Conservation (phyloP, 371 early-diverging fungal species). For the Thermomucor indicae-seudaticae region DNA sequence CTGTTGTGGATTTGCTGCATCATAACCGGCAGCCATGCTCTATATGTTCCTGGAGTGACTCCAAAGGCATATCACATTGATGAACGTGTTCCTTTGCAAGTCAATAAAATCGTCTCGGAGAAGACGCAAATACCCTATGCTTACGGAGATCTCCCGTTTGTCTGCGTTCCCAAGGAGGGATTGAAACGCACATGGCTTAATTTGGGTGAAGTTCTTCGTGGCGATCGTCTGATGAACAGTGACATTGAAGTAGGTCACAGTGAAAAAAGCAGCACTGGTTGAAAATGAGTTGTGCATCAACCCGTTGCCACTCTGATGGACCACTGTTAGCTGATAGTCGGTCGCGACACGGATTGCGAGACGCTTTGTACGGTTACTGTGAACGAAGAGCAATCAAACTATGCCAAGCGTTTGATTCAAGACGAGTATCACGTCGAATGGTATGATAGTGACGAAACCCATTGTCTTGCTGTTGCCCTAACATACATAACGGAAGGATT, state of each 20-base stretch:
- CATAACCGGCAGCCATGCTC: no score
- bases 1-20: no score
- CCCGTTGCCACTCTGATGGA: no score
- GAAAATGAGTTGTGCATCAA: no score
- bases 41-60: conserved; percentile 77
- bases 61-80: conserved; percentile 56
- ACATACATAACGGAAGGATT: no score
- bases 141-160: conserved; percentile 64
- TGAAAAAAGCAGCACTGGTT: not conserved
- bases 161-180: conserved; percentile 55
- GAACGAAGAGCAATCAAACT: conserved; percentile 27
- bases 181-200: conserved; percentile 52
- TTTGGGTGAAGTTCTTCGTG: conserved; percentile 77
- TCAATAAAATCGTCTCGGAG: conserved; percentile 69
- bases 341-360: conserved; percentile 37
- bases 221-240: conserved; percentile 70
- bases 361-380: conserved; percentile 40
- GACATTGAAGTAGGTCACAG: conserved; percentile 36
- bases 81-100: conserved; percentile 61
- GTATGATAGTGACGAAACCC: no score
- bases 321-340: conserved; percentile 9
- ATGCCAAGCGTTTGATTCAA: conserved; percentile 43
- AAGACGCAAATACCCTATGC: conserved; percentile 70
- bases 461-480: no score
- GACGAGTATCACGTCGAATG: conserved; percentile 57